phyloP scores from a whole-genome alignment of 495 filamentous ascomycete species.

The Cetradonia linearis region DNA sequence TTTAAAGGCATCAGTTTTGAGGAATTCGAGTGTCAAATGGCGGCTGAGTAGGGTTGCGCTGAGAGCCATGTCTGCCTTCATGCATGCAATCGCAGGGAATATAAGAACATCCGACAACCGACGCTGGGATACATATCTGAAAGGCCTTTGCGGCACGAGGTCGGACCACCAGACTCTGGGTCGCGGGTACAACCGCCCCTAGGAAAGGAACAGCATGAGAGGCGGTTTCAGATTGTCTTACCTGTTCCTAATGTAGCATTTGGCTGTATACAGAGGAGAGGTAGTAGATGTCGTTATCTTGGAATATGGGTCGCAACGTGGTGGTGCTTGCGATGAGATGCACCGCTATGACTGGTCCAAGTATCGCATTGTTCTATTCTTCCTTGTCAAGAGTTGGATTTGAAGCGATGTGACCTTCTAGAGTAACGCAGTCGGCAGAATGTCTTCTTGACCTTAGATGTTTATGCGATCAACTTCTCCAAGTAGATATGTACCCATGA shows the following conservation, averaged over 20 bases:
- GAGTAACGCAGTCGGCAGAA: not conserved
- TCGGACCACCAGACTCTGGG: not conserved
- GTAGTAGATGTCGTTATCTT: not conserved
- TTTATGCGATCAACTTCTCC: not conserved
- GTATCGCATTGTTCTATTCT: not conserved
- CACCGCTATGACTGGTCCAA: not conserved
- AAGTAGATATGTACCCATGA: not conserved
- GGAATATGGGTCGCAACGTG: not conserved
- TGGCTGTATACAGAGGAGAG: not conserved
- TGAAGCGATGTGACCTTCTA: not conserved
- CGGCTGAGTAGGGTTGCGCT: not conserved
- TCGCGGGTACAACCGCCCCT: conserved; percentile 10
- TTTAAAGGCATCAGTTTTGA: not conserved
- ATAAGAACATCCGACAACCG: conserved; percentile 3
- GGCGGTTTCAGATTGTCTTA: not conserved
- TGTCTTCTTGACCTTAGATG: not conserved
- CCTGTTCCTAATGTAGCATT: not conserved
- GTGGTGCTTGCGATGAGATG: not conserved
- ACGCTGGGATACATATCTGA: not conserved
- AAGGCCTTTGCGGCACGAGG: conserved; percentile 7
- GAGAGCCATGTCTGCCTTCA: not conserved
- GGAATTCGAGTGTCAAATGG: not conserved
- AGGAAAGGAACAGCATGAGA: conserved; percentile 3
- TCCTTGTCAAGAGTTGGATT: not conserved
- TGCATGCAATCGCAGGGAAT: conserved; percentile 6